Evolutionary conservation across 306 rosid genomes (phyloP).

Genomic region (Albizia julibrissin): DNA sequence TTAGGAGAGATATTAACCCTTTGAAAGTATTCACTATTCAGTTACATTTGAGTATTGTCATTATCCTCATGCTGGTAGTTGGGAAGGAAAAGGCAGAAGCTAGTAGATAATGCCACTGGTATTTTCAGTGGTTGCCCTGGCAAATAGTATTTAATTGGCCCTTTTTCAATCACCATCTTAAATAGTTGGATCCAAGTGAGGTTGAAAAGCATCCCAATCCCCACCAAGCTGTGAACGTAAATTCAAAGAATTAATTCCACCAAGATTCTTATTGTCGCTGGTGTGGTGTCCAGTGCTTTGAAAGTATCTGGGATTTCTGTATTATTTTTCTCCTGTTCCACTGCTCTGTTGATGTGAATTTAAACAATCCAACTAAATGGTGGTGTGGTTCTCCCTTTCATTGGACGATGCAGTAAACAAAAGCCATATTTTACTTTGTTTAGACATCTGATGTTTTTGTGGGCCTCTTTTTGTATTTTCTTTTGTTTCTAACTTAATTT

Average conservation of each 20-base stretch:
- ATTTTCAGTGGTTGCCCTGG: too few species aligned
- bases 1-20: neutral
- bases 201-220: conserved; percentile 84
- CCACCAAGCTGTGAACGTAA: conserved; percentile 37
- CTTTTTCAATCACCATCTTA: conserved; percentile 65
- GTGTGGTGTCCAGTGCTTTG: conserved; percentile 1
- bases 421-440: conserved; percentile 19
- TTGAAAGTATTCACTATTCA: neutral
- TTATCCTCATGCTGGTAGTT: conserved; percentile 33
- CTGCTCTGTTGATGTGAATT: too few species aligned
- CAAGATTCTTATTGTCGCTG: conserved; percentile 28
- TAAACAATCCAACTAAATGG: neutral
- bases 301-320: conserved; percentile 19
- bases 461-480: neutral
- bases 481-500: neutral
- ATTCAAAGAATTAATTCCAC: conserved; percentile 57
- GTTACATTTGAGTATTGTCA: neutral
- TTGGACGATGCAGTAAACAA: conserved; percentile 14
- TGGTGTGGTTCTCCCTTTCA: neutral
- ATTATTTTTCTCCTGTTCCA: neutral
- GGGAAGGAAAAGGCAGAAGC: conserved; percentile 97
- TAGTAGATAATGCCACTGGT: conserved; percentile 77
- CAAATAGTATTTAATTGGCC: too few species aligned
- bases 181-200: conserved; percentile 76
- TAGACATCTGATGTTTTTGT: conserved; percentile 22